These are phyloP conservation scores for Solanum chaucha DNA, from an alignment of 257 asterid genomes.

Conservation along the genomic window DNA sequence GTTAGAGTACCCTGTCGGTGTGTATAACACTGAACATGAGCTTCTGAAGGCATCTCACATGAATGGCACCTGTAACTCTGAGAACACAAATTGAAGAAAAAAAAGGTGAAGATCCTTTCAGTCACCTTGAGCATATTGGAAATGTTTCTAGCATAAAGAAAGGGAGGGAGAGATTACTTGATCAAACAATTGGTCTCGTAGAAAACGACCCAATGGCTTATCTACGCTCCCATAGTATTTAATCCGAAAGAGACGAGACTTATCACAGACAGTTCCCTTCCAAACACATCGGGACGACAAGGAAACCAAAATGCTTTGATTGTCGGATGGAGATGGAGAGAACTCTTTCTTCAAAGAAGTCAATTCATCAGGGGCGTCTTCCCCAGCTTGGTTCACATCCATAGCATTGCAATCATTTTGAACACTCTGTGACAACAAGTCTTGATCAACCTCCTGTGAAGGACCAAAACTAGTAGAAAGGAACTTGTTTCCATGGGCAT, in stretches of 20 bases:
- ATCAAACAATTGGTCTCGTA: slow-evolving; percentile 87
- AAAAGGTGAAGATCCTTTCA: neutral
- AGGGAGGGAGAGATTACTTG: slow-evolving; percentile 43
- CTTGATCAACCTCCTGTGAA: slow-evolving; percentile 7
- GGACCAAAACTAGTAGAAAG: slow-evolving; percentile 14
- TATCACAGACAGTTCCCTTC: slow-evolving; percentile 96
- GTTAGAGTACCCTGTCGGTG: slow-evolving; percentile 95
- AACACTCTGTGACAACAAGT: slow-evolving; percentile 1
- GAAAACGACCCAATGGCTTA: slow-evolving; percentile 92
- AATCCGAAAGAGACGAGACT: slow-evolving; percentile 80
- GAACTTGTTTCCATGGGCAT: slow-evolving; percentile 12
- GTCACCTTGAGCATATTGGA: neutral
- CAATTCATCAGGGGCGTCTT: slow-evolving; percentile 27
- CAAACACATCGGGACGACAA: slow-evolving; percentile 84
- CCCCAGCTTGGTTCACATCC: slow-evolving; percentile 29
- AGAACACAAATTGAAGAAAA: slow-evolving; percentile 5
- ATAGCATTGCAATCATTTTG: slow-evolving; percentile 18
- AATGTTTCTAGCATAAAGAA: neutral
- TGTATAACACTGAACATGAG: slow-evolving; percentile 94
- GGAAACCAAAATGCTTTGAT: slow-evolving; percentile 89
- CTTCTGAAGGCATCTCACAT: slow-evolving; percentile 91
- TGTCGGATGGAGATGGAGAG: slow-evolving; percentile 85
- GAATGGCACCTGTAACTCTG: slow-evolving; percentile 77
- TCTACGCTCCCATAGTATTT: slow-evolving; percentile 84
- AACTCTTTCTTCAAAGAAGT: slow-evolving; percentile 52